A percentile compares a stretch with the other conserved stretches of the same genome.
phyloP scores from a whole-genome alignment of 1,284 basidiomycete species.

The Cutaneotrichosporon dermatis region DNA sequence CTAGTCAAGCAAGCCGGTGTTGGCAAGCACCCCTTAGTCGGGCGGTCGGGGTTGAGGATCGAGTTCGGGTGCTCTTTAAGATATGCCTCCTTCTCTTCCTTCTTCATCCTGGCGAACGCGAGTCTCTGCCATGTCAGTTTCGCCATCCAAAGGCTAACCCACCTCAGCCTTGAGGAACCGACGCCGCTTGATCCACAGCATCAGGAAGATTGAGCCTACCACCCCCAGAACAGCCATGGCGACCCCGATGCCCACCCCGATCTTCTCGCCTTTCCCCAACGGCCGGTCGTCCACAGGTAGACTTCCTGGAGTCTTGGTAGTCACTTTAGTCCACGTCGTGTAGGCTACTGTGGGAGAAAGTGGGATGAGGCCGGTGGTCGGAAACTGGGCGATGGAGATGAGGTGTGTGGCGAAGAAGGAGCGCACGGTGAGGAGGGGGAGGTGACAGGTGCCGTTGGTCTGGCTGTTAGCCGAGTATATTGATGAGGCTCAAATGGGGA shows the following conservation, averaged over 20 bases:
- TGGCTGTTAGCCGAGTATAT: neutral
- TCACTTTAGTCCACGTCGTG: conserved; percentile 34
- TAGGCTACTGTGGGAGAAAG: neutral
- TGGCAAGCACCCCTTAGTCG: neutral
- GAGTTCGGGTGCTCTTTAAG: conserved; percentile 34
- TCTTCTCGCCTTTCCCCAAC: conserved; percentile 13
- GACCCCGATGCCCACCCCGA: conserved; percentile 32
- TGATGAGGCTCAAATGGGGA: too few relatives aligned
- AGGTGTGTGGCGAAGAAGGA: conserved; percentile 43
- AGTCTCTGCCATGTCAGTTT: neutral
- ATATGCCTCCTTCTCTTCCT: conserved; percentile 33
- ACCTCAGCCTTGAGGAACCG: neutral
- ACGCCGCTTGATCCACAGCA: neutral
- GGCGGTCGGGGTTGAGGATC: conserved; percentile 26
- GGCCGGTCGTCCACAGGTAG: conserved; percentile 28
- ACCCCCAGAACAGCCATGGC: neutral
- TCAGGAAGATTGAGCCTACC: neutral
- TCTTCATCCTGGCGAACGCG: conserved; percentile 37
- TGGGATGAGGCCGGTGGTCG: conserved; percentile 20
- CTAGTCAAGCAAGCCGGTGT: neutral
- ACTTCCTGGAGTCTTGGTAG: conserved; percentile 24
- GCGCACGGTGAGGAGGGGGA: conserved; percentile 26
- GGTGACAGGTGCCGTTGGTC: neutral
- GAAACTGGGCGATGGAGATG: conserved; percentile 34
- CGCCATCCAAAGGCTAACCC: neutral